A percentile compares a stretch with the other conserved stretches of the same genome.
Conservation (phyloP, 23 red algal genomes). For the Gracilaria caudata region DNA sequence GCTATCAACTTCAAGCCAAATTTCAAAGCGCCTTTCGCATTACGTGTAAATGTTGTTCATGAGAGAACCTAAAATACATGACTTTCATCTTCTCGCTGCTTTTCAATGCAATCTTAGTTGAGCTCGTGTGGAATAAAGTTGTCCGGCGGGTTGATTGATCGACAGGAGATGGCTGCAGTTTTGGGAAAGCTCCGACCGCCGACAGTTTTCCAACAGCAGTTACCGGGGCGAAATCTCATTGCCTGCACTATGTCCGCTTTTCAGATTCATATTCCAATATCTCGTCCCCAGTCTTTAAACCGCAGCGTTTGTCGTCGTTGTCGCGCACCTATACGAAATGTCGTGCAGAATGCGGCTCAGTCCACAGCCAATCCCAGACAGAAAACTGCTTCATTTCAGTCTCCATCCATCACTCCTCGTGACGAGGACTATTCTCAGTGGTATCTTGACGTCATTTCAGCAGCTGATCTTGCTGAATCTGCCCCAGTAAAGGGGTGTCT, state of each 20-base stretch:
- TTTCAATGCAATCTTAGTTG: background rate
- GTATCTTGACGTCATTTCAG: slow-evolving; percentile 91
- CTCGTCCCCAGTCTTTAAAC: background rate
- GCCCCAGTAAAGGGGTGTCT: slow-evolving; percentile 91
- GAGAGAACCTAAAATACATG: too few species aligned
- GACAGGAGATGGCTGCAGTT: background rate
- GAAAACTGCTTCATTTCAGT: background rate
- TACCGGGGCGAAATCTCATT: background rate
- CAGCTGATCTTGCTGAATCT: slow-evolving; percentile 87
- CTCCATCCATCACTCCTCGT: slow-evolving; percentile 72
- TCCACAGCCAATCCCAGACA: background rate
- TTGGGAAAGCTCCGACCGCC: background rate
- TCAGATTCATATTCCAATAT: slow-evolving; percentile 18
- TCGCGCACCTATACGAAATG: slow-evolving; percentile 4
- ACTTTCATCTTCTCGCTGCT: too few species aligned
- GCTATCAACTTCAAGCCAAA: background rate
- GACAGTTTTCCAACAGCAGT: background rate
- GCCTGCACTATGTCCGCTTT: slow-evolving; percentile 1
- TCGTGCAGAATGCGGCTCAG: background rate
- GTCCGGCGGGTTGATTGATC: background rate
- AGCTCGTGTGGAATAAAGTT: background rate
- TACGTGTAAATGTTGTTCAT: slow-evolving; percentile 4
- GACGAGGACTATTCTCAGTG: slow-evolving; percentile 90
- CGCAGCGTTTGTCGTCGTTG: background rate
- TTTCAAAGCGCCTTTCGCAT: too few species aligned